Base-by-base conservation (phyloP, 2,329 filamentous ascomycete species). In the Cladophialophora carrionii region DNA sequence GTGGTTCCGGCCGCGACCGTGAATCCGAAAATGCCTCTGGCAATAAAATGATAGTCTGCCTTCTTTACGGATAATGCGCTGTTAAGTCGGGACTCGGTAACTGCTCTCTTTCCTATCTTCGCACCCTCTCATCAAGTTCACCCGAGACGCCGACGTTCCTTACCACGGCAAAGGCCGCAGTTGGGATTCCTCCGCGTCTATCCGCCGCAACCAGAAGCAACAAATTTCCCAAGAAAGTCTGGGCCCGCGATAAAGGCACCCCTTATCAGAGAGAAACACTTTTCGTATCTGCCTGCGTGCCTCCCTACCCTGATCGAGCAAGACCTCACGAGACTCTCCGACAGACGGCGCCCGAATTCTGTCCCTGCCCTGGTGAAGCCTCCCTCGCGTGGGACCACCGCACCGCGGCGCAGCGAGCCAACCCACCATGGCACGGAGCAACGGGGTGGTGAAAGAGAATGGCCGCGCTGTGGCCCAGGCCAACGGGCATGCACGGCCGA, bases 401-500 rank as follows among this genome's bases (percentile, higher is more conserved):
- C n/a, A 6, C 4, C 49, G 24, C 26, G n/a, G 26, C 29, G 20
- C 51, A 24, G 20, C 52, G 22, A 17, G 20, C 52, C 29, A 17
- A 37, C 22, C 9, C 54, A 62, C n/a, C 52, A 63, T 68, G 58
- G 60, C 49, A 48, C 57, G 62, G 34, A 65, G 62, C 56, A 55
- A 59, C 26, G 37, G 26, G 49, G 29, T 7, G 29, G 20, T n/a
- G 49, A 61, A 62, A 22, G 61, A 43, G 14, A 68, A 68, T 26
- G 63, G 61, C 46, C 49, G 62, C 10, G 52, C 46, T 20, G 49
- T 61, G 49, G 63, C 71, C 46, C 22, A 20, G 26, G 56, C 14
- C 17, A 76, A 74, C 55, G 73, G 75, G 14, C 72, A 76, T 46
- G 74, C 73, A 60, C 75, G 73, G 59, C 73, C 74, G 68, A 73